phyloP scores from a whole-genome alignment of 371 early-diverging fungal genomes.

The Batkoa obscura region DNA sequence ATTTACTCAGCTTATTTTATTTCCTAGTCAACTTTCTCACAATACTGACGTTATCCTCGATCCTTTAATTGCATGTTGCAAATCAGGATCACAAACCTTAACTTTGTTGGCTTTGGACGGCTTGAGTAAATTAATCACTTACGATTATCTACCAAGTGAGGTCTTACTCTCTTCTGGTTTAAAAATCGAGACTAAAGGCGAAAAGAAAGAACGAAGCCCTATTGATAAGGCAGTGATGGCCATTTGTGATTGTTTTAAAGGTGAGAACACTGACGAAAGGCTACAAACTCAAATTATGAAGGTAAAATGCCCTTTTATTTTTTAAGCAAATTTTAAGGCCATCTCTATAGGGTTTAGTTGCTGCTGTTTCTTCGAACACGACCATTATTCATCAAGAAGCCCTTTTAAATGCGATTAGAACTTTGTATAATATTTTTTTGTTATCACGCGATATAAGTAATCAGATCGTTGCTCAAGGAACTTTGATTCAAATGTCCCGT shows the following conservation, averaged over 20 bases:
- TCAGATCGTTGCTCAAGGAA: constrained; percentile 72
- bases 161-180: neutral
- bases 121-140: constrained; percentile 1
- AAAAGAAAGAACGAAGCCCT: neutral
- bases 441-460: constrained; percentile 49
- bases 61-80: neutral
- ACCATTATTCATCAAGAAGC: constrained; percentile 52
- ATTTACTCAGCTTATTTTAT: neutral
- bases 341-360: constrained; percentile 52
- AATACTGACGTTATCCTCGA: constrained; percentile 2
- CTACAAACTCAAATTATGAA: constrained; percentile 56
- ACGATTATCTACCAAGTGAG: constrained; percentile 1
- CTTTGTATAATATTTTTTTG: constrained; percentile 47
- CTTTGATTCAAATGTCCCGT: constrained; percentile 77
- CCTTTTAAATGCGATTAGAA: constrained; percentile 60
- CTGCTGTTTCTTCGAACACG: constrained; percentile 51
- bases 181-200: neutral
- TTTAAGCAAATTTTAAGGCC: constrained; percentile 11
- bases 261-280: constrained; percentile 56
- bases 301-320: constrained; percentile 15
- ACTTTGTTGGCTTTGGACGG: neutral
- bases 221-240: constrained; percentile 33
- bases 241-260: constrained; percentile 33
- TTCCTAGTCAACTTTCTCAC: neutral
- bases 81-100: neutral